Evolutionary conservation across 2,329 filamentous ascomycete genomes (phyloP), one percentile per base, ranked within the genome.

Genomic region (Bisporella sp.): DNA sequence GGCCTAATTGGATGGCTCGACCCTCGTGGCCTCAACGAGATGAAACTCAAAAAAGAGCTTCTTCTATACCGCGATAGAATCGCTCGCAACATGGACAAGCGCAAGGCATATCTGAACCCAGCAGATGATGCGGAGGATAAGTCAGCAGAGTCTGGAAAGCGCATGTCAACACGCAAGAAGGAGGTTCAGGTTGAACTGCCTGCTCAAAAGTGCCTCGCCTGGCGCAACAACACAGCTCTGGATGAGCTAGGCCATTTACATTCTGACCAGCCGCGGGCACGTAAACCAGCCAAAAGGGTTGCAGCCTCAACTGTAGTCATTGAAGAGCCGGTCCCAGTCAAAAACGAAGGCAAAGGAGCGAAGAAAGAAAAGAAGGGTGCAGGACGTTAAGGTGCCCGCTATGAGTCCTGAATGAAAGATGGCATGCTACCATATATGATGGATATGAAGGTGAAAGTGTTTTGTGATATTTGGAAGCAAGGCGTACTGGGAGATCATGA

Each of bases 1-100:
- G 79, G 78, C 47, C 77, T 99, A 13, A 81, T 97, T 54, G 78
- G 79, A 47, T 99, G 93, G 91, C 77, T 99, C 4, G 92, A 99
- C 63, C 79, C 84, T 9, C 85, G 89, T 12, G 93, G 93, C 1
- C 76, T 85, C 57, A 90, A 95, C 56, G 93, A 99, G 69, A 72
- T 86, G 55, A 91, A 89, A 64, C 75, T 99, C 46, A 82, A 86
- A 54, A 97, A 96, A 69, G 92, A 97, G 66, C 77, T 99, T 4
- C 73, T 85, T 46, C 71, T 76, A 21, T 95, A 85, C 71, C 84
- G 82, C 46, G 84, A 91, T 40, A 81, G 82, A 61, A 95, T 96
- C 55, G 72, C 77, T 29, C 77, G 78, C 54, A 82, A 90, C 62
- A 96, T 96, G 91, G 75, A 84, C 60, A 85, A 84, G 62, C 84